These are phyloP conservation scores for Terfezia boudieri DNA, from an alignment of 495 filamentous ascomycete species.

Conservation along the genomic window DNA sequence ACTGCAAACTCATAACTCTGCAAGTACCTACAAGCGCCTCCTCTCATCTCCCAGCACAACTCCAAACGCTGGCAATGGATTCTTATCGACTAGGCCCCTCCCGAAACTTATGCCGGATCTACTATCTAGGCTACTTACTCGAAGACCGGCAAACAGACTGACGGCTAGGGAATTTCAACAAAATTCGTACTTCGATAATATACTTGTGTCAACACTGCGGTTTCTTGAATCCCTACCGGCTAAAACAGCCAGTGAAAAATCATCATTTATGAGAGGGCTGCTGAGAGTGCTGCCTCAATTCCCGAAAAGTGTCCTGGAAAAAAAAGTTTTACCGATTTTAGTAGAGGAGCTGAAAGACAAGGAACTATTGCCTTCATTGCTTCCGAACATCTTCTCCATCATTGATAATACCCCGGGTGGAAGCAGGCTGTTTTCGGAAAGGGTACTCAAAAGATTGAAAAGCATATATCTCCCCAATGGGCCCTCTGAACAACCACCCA, in stretches of 20 bases:
- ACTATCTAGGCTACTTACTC: constrained; percentile 61
- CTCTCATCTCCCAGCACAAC: constrained; percentile 53
- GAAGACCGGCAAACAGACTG: constrained; percentile 64
- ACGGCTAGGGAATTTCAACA: constrained; percentile 84
- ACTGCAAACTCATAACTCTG: constrained; percentile 52
- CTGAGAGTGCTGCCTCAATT: constrained; percentile 72
- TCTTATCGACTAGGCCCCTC: constrained; percentile 50
- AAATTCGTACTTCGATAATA: constrained; percentile 87
- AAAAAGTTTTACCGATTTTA: constrained; percentile 70
- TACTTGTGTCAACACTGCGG: constrained; percentile 81
- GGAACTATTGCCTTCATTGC: constrained; percentile 55
- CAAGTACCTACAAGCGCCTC: constrained; percentile 60
- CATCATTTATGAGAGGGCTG: constrained; percentile 73
- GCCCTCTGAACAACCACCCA: constrained; percentile 6
- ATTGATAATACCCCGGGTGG: constrained; percentile 40
- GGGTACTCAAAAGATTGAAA: constrained; percentile 59
- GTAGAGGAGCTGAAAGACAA: constrained; percentile 85
- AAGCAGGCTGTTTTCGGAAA: constrained; percentile 55
- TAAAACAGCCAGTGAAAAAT: constrained; percentile 78
- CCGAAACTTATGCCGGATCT: constrained; percentile 58
- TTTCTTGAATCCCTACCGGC: constrained; percentile 78
- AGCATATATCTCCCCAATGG: constrained; percentile 48
- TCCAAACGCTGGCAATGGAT: constrained; percentile 61
- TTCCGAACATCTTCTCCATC: constrained; percentile 83
- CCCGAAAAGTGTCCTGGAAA: constrained; percentile 77